These are phyloP conservation scores for Pyrus hybrid DNA, from an alignment of 331 rosid species.

Conservation along the genomic window DNA sequence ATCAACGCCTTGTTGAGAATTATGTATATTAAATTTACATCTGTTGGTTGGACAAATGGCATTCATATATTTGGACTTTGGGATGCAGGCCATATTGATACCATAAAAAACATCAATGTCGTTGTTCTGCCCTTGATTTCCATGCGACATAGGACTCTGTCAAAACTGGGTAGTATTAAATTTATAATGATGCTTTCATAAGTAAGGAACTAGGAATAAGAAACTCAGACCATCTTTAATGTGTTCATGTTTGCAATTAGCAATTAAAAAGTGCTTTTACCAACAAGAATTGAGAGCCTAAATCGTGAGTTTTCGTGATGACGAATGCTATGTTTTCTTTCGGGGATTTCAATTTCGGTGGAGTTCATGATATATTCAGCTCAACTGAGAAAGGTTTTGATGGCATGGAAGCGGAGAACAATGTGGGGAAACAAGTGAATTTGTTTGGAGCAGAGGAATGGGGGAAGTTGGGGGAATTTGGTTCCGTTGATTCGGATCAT, in stretches of 20 bases:
- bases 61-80: background rate
- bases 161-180: background rate
- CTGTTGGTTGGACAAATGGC: background rate
- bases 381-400: constrained; percentile 18
- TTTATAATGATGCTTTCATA: background rate
- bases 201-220: background rate
- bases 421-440: constrained; percentile 2
- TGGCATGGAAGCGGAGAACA: constrained; percentile 8
- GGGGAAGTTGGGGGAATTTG: constrained; percentile 13
- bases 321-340: constrained; percentile 18
- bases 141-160: background rate
- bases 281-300: background rate
- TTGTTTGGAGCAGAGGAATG: constrained; percentile 14
- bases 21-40: background rate
- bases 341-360: constrained; percentile 11
- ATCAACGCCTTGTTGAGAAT: background rate
- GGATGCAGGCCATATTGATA: constrained; percentile 29
- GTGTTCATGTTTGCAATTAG: background rate
- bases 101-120: constrained; percentile 21
- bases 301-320: constrained; percentile 18
- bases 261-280: background rate
- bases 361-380: constrained; percentile 19
- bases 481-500: constrained; percentile 17
- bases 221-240: background rate
- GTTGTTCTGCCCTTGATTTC: constrained; percentile 4